Evolutionary conservation across 441 rosid species (phyloP).

Genomic region (Melastoma candidum): DNA sequence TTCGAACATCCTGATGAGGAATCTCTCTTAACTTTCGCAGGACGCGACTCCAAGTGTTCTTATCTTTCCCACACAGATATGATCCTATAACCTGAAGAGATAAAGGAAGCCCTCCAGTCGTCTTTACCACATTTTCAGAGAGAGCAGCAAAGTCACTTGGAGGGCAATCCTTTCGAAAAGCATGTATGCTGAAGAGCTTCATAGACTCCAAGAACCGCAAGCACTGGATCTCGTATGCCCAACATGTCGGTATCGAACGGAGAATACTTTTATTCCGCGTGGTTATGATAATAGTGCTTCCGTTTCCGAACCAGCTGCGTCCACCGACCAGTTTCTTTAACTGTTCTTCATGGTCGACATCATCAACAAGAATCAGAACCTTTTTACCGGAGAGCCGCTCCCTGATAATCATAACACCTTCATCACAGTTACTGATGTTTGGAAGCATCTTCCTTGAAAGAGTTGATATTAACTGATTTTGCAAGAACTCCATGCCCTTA

Average conservation of each 20-base stretch:
- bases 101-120: conserved; percentile 1
- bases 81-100: background rate
- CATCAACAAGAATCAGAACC: conserved; percentile 8
- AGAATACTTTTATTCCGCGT: background rate
- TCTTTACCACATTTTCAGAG: background rate
- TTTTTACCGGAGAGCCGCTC: background rate
- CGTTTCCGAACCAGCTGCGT: background rate
- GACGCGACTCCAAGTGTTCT: too few species aligned
- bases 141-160: background rate
- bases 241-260: background rate
- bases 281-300: conserved; percentile 11
- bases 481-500: background rate
- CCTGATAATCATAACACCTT: background rate
- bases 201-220: conserved; percentile 4
- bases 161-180: background rate
- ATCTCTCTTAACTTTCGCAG: too few species aligned
- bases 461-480: background rate
- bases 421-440: background rate
- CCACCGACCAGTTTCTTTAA: background rate
- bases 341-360: background rate
- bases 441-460: background rate
- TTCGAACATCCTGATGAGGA: too few species aligned
- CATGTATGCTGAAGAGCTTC: background rate
- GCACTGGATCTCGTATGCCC: background rate
- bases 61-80: background rate